Evolutionary conservation across 441 rosid species (phyloP).

Genomic region (Omphalea diandra): DNA sequence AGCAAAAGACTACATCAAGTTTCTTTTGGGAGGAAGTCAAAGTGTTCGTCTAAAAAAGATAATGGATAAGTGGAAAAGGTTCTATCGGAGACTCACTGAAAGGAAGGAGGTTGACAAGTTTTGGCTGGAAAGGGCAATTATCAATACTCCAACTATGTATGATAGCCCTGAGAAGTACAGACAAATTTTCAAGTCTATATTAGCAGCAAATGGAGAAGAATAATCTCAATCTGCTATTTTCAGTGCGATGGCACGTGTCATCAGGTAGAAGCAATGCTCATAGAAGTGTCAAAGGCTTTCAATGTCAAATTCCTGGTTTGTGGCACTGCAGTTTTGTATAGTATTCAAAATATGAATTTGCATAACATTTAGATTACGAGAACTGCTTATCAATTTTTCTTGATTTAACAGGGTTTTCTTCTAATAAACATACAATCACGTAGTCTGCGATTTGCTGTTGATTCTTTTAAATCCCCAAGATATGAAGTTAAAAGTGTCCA

Average conservation of each 20-base stretch:
- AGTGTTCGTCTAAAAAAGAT: slow-evolving; percentile 57
- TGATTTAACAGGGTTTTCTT: background rate
- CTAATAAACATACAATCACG: background rate
- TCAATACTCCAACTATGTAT: slow-evolving; percentile 56
- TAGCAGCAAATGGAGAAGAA: slow-evolving; percentile 16
- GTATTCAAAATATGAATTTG: slow-evolving; percentile 1
- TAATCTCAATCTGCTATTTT: background rate
- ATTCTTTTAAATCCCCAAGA: too few relatives aligned
- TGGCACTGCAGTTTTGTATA: slow-evolving; percentile 9
- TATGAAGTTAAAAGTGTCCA: too few relatives aligned
- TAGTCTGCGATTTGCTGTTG: background rate
- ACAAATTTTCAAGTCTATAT: slow-evolving; percentile 25
- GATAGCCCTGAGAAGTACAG: slow-evolving; percentile 61
- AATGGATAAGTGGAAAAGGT: slow-evolving; percentile 44
- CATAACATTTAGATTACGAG: background rate
- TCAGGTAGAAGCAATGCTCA: background rate
- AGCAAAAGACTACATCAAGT: slow-evolving; percentile 65
- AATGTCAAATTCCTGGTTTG: background rate
- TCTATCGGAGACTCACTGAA: slow-evolving; percentile 31
- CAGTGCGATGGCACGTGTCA: background rate
- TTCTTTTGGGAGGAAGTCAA: slow-evolving; percentile 42
- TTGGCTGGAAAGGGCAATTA: slow-evolving; percentile 62
- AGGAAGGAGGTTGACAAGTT: slow-evolving; percentile 35
- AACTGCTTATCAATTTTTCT: background rate
- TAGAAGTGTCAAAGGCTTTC: background rate